Evolutionary conservation across 2,329 filamentous ascomycete genomes (phyloP), one percentile per base, ranked within the genome.

Genomic region (Fusarium sp.): DNA sequence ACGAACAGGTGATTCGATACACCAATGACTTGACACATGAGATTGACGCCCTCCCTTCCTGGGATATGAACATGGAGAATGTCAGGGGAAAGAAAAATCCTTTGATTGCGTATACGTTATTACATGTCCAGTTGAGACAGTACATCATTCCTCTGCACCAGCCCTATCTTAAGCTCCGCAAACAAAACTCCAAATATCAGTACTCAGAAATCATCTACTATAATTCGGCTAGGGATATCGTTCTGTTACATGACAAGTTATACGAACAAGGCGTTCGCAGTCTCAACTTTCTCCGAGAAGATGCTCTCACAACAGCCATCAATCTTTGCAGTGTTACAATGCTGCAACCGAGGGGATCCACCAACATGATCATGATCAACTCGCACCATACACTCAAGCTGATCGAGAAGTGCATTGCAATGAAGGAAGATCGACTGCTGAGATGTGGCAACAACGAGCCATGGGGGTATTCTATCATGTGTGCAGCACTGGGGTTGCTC

Each of bases 401-500:
- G n/a, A 83, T 89, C 13, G 86, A 88, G 72, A 87, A 86, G 73
- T 88, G 87, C 63, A 82, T 89, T 37, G 77, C 78, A 46, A 85
- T 89, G 81, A 88, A 88, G 73, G 86, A 88, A 70, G 86, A 89
- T 68, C 83, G 86, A 2, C 82, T 89, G 9, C 75, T 89, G 23
- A 80, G 86, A n/a, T 88, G 85, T 64, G 87, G 87, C 17, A 88
- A 88, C 77, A 87, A 88, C 70, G 87, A 89, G 72, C 87, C 87
- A 0, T 89, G 87, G 87, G 86, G 86, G 19, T 88, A 88, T 75
- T 86, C 84, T 56, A 88, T 88, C 73, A 87, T 89, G 84, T 89
- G 86, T 67, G 85, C 86, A 4, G 85, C 87, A 1, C 80, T 85
- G 25, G 87, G 87, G 4, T 79, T 89, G 11, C 79, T 89, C 23